Base-by-base conservation (phyloP, 768 basidiomycete genomes). In the Leccinellum rugosiceps region DNA sequence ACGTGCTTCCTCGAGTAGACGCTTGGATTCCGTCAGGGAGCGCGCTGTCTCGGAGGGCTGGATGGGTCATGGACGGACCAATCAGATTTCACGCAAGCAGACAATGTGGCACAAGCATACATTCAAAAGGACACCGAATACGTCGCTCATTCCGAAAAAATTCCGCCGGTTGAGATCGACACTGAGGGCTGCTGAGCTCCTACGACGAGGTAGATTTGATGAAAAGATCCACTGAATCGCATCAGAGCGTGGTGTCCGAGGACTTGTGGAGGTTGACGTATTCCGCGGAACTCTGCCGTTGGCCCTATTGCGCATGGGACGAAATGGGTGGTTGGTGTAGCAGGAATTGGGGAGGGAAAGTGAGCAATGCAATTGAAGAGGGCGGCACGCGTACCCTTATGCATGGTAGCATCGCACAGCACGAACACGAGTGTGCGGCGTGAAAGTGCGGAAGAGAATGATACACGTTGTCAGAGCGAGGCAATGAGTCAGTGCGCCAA, bases 41-140 rank as follows among this genome's bases (percentile, higher is more conserved):
- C 89, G 84, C 2, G 92, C 80, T 3, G 90, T 89, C 61, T 90
- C 85, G 58, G 84, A 84, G 2, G 91, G 91, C 90, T 92, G 67
- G 52, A 56, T 50, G 58, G 31, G 54, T 61, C 57, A 47, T 50
- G 50, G 46, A 55, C 23, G 55, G 31, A 55, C 11, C 50, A 59
- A 51, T 68, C 57, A 61, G 62, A 31, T 28, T 25, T 19, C 30
- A 26, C 14, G 53, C 25, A 45, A 32, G 21, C 13, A 41, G 31
- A 38, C 58, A 51, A 50, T 45, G 49, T 47, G 43, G 51, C 50
- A 53, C 21, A 13, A 28, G 73, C 85, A 48, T 76, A 90, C 90
- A 61, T 90, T 91, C 30, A 86, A 75, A 21, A 92, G 72, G 19
- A 92, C 90, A 21, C 82, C 80, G 34, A 92, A 72, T 53, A 94